These are phyloP conservation scores for Rhynchospora breviuscula DNA, from an alignment of 176 grass and related monocot species.

Conservation along the genomic window DNA sequence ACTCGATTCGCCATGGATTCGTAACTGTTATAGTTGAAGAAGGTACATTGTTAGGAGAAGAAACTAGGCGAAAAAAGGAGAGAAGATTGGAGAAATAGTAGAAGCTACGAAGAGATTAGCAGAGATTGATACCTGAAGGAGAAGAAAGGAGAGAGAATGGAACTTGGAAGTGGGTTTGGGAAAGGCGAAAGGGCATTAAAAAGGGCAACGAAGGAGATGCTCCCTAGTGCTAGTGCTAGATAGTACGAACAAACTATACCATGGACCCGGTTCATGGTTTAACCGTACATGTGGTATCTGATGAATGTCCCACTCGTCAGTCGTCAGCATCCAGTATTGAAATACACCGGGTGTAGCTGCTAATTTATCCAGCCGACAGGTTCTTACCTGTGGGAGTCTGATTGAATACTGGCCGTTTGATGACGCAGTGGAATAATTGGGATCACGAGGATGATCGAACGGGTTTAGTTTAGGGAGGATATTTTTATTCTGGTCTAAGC, in stretches of 20 bases:
- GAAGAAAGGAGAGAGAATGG: neutral
- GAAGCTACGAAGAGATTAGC: neutral
- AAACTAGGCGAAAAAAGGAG: neutral
- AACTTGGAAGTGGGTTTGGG: neutral
- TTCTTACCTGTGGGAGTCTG: neutral
- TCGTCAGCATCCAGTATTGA: too few relatives aligned
- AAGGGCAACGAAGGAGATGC: neutral
- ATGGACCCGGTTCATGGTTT: neutral
- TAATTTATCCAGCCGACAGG: neutral
- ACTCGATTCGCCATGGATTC: conserved; percentile 3
- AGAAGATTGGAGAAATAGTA: neutral
- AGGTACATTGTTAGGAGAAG: conserved; percentile 3
- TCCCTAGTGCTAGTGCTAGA: neutral
- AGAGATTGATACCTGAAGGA: neutral
- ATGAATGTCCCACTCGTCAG: neutral
- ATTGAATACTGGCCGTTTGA: neutral
- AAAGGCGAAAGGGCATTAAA: conserved; percentile 1
- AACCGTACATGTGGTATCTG: neutral
- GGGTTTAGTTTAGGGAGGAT: neutral
- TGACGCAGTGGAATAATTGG: neutral
- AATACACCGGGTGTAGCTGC: neutral
- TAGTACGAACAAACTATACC: neutral
- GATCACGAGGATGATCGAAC: neutral
- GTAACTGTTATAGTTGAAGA: neutral
- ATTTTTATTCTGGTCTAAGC: neutral